Evolutionary conservation across 495 filamentous ascomycete species (phyloP), one percentile per base, ranked within the genome.

Genomic region (Podospora bellae-mahoneyi): DNA sequence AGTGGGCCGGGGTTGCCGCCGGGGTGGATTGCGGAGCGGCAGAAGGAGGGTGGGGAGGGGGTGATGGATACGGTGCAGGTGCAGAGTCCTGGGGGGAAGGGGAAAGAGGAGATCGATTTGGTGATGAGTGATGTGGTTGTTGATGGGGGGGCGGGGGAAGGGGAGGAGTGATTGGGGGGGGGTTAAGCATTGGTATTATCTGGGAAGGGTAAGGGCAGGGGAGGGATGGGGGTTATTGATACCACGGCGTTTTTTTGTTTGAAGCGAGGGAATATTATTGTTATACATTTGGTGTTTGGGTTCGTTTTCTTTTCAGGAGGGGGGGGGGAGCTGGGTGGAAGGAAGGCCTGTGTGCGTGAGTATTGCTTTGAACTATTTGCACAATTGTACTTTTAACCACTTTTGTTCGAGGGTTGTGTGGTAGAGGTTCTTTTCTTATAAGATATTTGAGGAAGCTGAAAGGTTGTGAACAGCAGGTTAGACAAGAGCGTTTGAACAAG

Each of bases 1-100:
- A 85, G 83, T 66, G 85, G 84, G 5, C 84, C 84, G 13, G 84
- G 84, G 0, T 72, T 86, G 7, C 85, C 85, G 5, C 85, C 84
- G 5, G 81, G 73, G 0, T 83, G 84, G 78, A 13, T 79, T 9
- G 80, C 66, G 7, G 71, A 78, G 72, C 73, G 77, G 20, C 69
- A 69, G 54, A 73, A 68, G n/a, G 69, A 72, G 55, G 6, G 54
- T 72, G 71, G 53, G 70, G 78, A 10, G 71, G 75, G 60, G 74
- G 78, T 67, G 18, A 1, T 23, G 30, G 83, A 83, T 53, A 80
- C 79, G 5, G 78, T 80, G 28, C 75, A 79, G 60, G 78, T 78
- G n/a, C 76, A 79, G 55, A 72, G 63, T 64, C 68, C 55, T 27
- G 55, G 53, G 39, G 39, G 15, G 39, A 48, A 48, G 39, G 39